These are phyloP conservation scores for Blumeriella jaapii DNA, from an alignment of 2,329 filamentous ascomycete genomes.

Conservation along the genomic window DNA sequence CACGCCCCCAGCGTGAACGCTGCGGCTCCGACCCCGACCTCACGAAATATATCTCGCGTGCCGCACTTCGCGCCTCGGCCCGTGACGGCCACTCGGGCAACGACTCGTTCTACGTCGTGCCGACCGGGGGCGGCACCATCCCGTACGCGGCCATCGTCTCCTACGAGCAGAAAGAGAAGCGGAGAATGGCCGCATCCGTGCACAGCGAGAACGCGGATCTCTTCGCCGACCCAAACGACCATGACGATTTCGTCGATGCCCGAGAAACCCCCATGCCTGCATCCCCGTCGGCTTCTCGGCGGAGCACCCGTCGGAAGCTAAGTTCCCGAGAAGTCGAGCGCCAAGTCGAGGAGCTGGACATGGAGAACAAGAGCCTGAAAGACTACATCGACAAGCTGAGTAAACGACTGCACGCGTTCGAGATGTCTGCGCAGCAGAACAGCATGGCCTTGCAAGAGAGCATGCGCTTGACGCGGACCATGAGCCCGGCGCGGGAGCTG, in stretches of 20 bases:
- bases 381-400: conserved; percentile 77
- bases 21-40: conserved; percentile 56
- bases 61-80: conserved; percentile 67
- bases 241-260: conserved; percentile 88
- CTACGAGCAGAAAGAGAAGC: conserved; percentile 55
- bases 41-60: conserved; percentile 71
- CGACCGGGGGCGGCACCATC: conserved; percentile 78
- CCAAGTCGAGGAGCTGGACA: conserved; percentile 74
- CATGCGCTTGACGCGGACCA: conserved; percentile 49
- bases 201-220: conserved; percentile 29
- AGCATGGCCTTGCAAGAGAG: conserved; percentile 81
- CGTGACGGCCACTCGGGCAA: conserved; percentile 52
- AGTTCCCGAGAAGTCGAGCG: conserved; percentile 42
- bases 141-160: conserved; percentile 85
- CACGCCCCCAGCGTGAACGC: conserved; percentile 22
- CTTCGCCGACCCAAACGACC: conserved; percentile 43
- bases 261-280: conserved; percentile 43
- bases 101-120: conserved; percentile 90
- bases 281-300: conserved; percentile 32
- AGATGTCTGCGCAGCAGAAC: conserved; percentile 80
- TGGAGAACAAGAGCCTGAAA: conserved; percentile 81
- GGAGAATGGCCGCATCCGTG: conserved; percentile 42
- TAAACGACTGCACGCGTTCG: conserved; percentile 82
- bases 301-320: conserved; percentile 29
- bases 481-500: conserved; percentile 34